phyloP scores from a whole-genome alignment of 2,329 filamentous ascomycete genomes.

The Lizonia empirigonia region DNA sequence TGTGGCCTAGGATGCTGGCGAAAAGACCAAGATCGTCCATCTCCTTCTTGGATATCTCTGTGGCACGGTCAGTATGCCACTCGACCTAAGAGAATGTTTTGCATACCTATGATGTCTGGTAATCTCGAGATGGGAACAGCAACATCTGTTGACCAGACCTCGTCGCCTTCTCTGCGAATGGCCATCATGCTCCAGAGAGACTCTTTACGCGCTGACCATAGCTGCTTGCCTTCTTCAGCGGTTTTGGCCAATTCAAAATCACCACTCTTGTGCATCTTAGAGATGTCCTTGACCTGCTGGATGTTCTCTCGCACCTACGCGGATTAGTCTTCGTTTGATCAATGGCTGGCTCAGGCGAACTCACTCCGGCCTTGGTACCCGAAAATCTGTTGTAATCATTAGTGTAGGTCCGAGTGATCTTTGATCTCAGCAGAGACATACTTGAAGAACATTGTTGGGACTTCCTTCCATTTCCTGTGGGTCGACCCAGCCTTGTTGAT shows the following conservation, averaged over 20 bases:
- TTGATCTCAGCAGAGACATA: slow-evolving; percentile 44
- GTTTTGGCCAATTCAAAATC: slow-evolving; percentile 63
- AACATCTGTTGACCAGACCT: slow-evolving; percentile 67
- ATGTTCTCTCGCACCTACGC: slow-evolving; percentile 74
- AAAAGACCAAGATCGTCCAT: slow-evolving; percentile 86
- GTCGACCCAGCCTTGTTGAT: slow-evolving; percentile 77
- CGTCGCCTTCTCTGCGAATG: slow-evolving; percentile 59
- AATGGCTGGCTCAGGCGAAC: slow-evolving; percentile 19
- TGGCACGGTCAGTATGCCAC: slow-evolving; percentile 14
- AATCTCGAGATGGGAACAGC: slow-evolving; percentile 65
- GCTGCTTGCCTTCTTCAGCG: slow-evolving; percentile 59
- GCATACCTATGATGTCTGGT: slow-evolving; percentile 65
- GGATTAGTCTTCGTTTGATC: slow-evolving; percentile 35
- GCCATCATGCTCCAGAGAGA: slow-evolving; percentile 66
- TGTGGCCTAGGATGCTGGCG: slow-evolving; percentile 84
- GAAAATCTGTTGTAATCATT: slow-evolving; percentile 60
- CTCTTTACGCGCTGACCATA: slow-evolving; percentile 67
- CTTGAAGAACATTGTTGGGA: slow-evolving; percentile 82
- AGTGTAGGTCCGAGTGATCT: slow-evolving; percentile 16
- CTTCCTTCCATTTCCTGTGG: slow-evolving; percentile 73
- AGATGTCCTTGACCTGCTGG: slow-evolving; percentile 68
- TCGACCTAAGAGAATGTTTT: background rate
- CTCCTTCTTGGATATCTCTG: slow-evolving; percentile 85
- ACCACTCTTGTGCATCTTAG: slow-evolving; percentile 63
- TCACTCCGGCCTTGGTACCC: slow-evolving; percentile 71